A percentile compares a stretch with the other conserved stretches of the same genome.
phyloP scores from a whole-genome alignment of 306 rosid species.

The Gastrolobium villosum region DNA sequence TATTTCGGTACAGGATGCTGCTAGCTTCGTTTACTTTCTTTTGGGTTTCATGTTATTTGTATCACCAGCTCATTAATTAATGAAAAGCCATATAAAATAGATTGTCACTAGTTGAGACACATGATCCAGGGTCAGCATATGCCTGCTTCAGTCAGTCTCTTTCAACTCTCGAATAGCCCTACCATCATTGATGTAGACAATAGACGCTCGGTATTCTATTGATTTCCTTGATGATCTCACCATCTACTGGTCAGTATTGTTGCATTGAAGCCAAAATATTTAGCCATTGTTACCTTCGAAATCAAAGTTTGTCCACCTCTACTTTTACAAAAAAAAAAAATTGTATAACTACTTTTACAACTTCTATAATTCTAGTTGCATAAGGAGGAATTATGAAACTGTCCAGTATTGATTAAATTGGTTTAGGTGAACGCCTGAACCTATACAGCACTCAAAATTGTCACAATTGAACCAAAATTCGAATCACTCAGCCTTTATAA shows the following conservation, averaged over 20 bases:
- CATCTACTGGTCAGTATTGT: not conserved
- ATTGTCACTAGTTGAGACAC: constrained; percentile 14
- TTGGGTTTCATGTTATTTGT: constrained; percentile 31
- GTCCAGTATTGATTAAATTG: not conserved
- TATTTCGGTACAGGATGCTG: constrained; percentile 10
- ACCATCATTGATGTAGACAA: not conserved
- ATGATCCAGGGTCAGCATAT: not conserved
- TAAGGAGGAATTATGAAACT: not conserved
- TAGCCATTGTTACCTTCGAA: not conserved
- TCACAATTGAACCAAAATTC: too few relatives aligned
- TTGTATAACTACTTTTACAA: too few relatives aligned
- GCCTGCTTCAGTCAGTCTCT: not conserved
- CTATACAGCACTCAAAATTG: too few relatives aligned
- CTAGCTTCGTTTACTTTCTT: not conserved
- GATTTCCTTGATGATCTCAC: not conserved
- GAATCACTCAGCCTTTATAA: too few relatives aligned
- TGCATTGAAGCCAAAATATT: not conserved
- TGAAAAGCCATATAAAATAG: constrained; percentile 6
- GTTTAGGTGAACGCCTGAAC: too few relatives aligned
- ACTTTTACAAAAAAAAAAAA: too few relatives aligned
- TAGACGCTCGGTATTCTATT: not conserved
- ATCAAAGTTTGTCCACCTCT: not conserved
- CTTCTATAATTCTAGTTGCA: not conserved
- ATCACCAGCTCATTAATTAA: not conserved
- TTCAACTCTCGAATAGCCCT: not conserved